Base-by-base conservation (phyloP, 2,329 filamentous ascomycete genomes). In the Aspergillus amoenus region DNA sequence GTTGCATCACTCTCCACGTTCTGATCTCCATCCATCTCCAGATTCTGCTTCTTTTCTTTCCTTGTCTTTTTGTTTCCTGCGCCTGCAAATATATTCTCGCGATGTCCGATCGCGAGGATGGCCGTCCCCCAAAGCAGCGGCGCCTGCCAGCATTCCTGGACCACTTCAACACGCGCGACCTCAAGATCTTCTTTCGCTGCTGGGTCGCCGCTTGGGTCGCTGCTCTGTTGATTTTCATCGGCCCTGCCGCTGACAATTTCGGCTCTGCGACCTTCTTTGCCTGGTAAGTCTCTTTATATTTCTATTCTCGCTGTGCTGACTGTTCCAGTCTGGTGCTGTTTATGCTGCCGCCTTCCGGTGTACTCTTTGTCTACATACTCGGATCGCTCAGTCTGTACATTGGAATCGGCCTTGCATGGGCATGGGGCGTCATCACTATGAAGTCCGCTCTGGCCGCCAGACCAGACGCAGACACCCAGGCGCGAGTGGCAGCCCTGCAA, bases 391-490 rank as follows among this genome's bases (percentile, higher is more conserved):
- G 80, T 0, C 66, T 82, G 4, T 65, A 81, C 3, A 12, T 81
- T 2, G 80, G 80, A 17, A 79, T 81, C 64, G 76, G 71, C 32
- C 62, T 80, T 0, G 79, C 74, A 4, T 82, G 80, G 79, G 78
- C 71, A 5, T 82, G 80, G 80, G 80, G 80, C 3, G 68, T 80
- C 2, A 67, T 81, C 45, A 69, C 73, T 0, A 81, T 80, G 78
- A 79, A 80, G 57, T 79, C 78, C 2, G 80, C 79, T 3, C 58
- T 74, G 8, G 77, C 79, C 1, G 73, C 74, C 2, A 69, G 80
- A 13, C 71, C 79, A 2, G 69, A 68, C 4, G 64, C 70, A 0
- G 74, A 77, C 7, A 77, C 74, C 0, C 69, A 75, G 47, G 69
- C 70, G 1, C 63, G 58, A 46, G 55, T 77, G 3, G 64, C 65